Evolutionary conservation across 306 rosid genomes (phyloP), one percentile per base, ranked within the genome.

Genomic region (Inga oerstediana): DNA sequence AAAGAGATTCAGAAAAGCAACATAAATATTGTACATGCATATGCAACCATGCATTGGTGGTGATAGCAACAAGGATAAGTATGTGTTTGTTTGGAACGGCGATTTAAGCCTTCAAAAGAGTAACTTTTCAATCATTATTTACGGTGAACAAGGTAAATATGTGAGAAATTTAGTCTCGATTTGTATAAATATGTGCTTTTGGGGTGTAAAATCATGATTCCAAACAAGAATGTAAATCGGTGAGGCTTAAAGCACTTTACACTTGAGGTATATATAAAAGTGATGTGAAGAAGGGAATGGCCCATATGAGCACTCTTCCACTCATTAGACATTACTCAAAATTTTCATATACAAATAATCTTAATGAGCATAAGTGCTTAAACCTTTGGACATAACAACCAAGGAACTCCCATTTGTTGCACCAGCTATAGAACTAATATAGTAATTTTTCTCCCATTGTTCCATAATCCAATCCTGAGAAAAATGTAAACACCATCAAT

Each of bases 361-460:
- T 30, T 48, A 52, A 52, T 62, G 73, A n/a, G 51, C 49, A 64
- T 13, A 64, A 44, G 20, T 68, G 32, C 79, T 59, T 72, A 83
- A 48, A 94, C 98, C 98, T 94, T 94, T 94, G 79, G 98, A 94
- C 98, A 94, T 94, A 66, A 94, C 98, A 83, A 94, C 98, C 89
- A 94, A 88, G 83, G 97, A 94, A 86, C 98, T 93, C 51, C 98
- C 98, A 79, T 92, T 94, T 67, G 85, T 74, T 39, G 94, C 96
- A 79, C 98, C 98, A 77, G 97, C 98, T 17, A 94, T 94, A 30
- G 98, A 91, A 89, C 98, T 94, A 78, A 94, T 94, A 56, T 94
- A 94, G 81, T 85, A 94, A 84, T 93, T 94, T 86, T 94, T 94
- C 84, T 94, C 98, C 98, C 98, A 94, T 62, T 94, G 98, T 62